Evolutionary conservation across 2,329 filamentous ascomycete species (phyloP).

Genomic region (Diaporthe sp.): DNA sequence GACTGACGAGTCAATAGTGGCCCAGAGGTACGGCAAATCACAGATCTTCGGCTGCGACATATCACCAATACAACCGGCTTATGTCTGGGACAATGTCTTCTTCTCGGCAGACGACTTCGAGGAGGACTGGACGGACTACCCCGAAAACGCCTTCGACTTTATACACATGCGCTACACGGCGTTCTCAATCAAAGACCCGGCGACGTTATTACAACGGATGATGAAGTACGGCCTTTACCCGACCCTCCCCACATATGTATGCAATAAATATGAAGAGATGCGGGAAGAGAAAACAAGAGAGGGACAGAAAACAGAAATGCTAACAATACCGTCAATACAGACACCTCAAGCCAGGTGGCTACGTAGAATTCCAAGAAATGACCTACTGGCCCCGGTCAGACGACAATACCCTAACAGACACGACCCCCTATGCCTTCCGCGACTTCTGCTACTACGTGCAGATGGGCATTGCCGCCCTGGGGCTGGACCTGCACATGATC

Average conservation of each 20-base stretch:
- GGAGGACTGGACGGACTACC: slow-evolving; percentile 58
- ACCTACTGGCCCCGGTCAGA: slow-evolving; percentile 54
- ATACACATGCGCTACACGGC: slow-evolving; percentile 60
- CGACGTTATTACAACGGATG: slow-evolving; percentile 53
- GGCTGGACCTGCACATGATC: slow-evolving; percentile 55
- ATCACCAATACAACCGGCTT: slow-evolving; percentile 63
- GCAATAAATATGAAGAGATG: not conserved
- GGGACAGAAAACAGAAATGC: not conserved
- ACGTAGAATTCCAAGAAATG: slow-evolving; percentile 61
- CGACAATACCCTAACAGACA: slow-evolving; percentile 52
- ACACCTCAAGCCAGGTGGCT: slow-evolving; percentile 63
- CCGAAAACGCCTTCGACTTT: slow-evolving; percentile 57
- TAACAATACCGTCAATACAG: slow-evolving; percentile 40
- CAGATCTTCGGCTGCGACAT: slow-evolving; percentile 60
- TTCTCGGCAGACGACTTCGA: slow-evolving; percentile 65
- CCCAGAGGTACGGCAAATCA: slow-evolving; percentile 56
- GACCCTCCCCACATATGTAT: not conserved
- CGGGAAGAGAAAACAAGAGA: too few relatives aligned
- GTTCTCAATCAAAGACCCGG: slow-evolving; percentile 55
- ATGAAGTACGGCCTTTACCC: slow-evolving; percentile 48
- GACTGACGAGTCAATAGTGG: slow-evolving; percentile 48
- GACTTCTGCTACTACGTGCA: slow-evolving; percentile 56
- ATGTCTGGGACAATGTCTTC: slow-evolving; percentile 61
- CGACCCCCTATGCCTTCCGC: slow-evolving; percentile 56
- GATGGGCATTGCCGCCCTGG: slow-evolving; percentile 53